Evolutionary conservation across 768 basidiomycete genomes (phyloP).

Genomic region (Boletus tomentosulus): DNA sequence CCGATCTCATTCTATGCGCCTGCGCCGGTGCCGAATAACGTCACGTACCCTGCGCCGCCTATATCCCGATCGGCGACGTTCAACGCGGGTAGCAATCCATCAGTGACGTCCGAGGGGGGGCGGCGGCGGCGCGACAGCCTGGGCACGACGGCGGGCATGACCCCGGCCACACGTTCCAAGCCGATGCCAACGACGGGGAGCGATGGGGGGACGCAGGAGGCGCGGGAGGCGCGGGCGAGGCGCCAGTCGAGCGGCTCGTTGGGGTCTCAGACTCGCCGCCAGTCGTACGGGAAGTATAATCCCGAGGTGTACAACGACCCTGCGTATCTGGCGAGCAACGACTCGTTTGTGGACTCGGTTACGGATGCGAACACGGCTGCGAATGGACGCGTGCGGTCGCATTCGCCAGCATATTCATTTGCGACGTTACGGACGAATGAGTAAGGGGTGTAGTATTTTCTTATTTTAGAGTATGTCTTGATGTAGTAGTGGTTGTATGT

Average conservation of each 20-base stretch:
- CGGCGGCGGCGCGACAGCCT: constrained; percentile 24
- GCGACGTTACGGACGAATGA: constrained; percentile 12
- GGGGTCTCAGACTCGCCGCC: constrained; percentile 15
- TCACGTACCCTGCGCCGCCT: constrained; percentile 28
- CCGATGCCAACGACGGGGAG: constrained; percentile 14
- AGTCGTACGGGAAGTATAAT: constrained; percentile 17
- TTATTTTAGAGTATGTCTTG: constrained; percentile 9
- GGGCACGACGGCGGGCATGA: constrained; percentile 24
- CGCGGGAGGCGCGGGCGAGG: constrained; percentile 11
- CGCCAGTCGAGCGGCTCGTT: constrained; percentile 25
- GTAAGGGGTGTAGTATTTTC: neutral
- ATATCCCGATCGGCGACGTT: constrained; percentile 23
- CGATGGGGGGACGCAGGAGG: neutral
- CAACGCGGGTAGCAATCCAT: constrained; percentile 12
- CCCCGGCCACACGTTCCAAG: constrained; percentile 12
- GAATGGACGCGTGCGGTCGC: constrained; percentile 21
- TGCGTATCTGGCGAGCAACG: constrained; percentile 22
- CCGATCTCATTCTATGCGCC: constrained; percentile 23
- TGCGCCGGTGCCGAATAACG: constrained; percentile 22
- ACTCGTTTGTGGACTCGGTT: constrained; percentile 24
- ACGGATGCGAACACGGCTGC: constrained; percentile 24
- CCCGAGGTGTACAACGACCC: constrained; percentile 26
- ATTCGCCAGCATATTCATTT: constrained; percentile 19
- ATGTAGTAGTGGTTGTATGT: constrained; percentile 8
- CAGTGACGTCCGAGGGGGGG: constrained; percentile 23